phyloP scores from a whole-genome alignment of 768 basidiomycete genomes.

The Lactarius psammicola region DNA sequence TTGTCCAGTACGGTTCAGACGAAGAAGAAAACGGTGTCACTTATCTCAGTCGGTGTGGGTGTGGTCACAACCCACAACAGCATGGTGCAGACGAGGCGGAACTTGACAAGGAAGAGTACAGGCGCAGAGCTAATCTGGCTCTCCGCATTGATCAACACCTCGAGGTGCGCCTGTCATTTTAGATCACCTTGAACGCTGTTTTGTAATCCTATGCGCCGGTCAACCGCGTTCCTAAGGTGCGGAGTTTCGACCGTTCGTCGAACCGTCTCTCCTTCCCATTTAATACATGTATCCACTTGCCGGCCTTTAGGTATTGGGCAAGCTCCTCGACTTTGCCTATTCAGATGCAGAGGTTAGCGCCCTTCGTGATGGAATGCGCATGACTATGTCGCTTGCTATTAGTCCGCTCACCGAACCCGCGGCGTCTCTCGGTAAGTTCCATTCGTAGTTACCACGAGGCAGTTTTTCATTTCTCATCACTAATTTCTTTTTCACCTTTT shows the following conservation, averaged over 20 bases:
- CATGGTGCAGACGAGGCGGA: slow-evolving; percentile 64
- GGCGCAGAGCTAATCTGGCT: slow-evolving; percentile 71
- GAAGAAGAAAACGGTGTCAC: slow-evolving; percentile 53
- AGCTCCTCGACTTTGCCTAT: slow-evolving; percentile 79
- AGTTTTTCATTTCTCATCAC: slow-evolving; percentile 26
- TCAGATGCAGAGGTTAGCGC: slow-evolving; percentile 66
- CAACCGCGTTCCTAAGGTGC: slow-evolving; percentile 23
- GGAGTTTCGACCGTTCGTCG: slow-evolving; percentile 28
- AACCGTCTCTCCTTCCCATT: slow-evolving; percentile 5
- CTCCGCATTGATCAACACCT: slow-evolving; percentile 79
- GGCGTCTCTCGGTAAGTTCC: slow-evolving; percentile 52
- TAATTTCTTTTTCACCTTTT: slow-evolving; percentile 16
- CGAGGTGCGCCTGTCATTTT: slow-evolving; percentile 51
- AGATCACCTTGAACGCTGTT: slow-evolving; percentile 1
- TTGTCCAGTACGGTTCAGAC: slow-evolving; percentile 69
- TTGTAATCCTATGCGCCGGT: slow-evolving; percentile 9
- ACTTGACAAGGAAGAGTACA: slow-evolving; percentile 61
- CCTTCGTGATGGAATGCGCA: slow-evolving; percentile 66
- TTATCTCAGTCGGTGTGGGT: slow-evolving; percentile 63
- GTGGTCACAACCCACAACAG: slow-evolving; percentile 61
- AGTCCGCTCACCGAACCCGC: slow-evolving; percentile 47
- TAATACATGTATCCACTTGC: slow-evolving; percentile 7
- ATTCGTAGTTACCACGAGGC: slow-evolving; percentile 28
- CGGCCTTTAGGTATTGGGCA: slow-evolving; percentile 60
- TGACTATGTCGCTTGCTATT: slow-evolving; percentile 49